Evolutionary conservation across 371 early-diverging fungal species (phyloP), one percentile per base, ranked within the genome.

Genomic region (Saksenaea oblongispora): DNA sequence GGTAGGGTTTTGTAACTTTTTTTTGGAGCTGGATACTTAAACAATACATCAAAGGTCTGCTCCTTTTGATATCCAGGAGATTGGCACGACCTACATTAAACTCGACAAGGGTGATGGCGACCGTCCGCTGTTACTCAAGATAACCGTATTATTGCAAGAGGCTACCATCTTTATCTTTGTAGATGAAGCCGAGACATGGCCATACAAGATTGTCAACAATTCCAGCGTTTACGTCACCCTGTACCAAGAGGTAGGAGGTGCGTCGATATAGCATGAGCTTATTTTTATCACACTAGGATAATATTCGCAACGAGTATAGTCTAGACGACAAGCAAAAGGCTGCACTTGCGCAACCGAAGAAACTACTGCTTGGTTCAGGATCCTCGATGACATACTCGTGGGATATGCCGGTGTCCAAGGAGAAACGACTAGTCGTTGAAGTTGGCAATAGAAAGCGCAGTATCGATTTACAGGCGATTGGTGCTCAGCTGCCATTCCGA

Each of bases 391-490:
- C 84, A 10, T 99, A 97, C 59, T 91, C 98, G 0, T 98, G 97
- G 96, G 98, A 98, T 66, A 80, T 88, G 61, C 98, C 98, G 2
- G 83, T 91, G 8, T 76, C 86, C 1, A 74, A 80, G 34, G 83
- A 87, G 11, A 95, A 94, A 70, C 71, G 82, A 1, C 66, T 97
- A 26, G 84, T 89, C 10, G 53, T 97, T 22, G 71, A 73, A 31
- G 89, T 93, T 1, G 87, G 86, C 41, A 91, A 89, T n/a, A 71
- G 76, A 10, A 87, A 89, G 39, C 85, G 95, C 13, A 80, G 84
- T 13, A 84, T 97, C 58, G 92, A 93, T 42, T 70, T 96, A 41
- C 88, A 92, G 65, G 96, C 96, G 58, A 94, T 98, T 62, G 99
- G 98, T 22, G 84, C 90, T 41, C 88, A 92, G 55, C 74, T 89